Evolutionary conservation across 306 rosid species (phyloP).

Genomic region (Ceratonia siliqua): DNA sequence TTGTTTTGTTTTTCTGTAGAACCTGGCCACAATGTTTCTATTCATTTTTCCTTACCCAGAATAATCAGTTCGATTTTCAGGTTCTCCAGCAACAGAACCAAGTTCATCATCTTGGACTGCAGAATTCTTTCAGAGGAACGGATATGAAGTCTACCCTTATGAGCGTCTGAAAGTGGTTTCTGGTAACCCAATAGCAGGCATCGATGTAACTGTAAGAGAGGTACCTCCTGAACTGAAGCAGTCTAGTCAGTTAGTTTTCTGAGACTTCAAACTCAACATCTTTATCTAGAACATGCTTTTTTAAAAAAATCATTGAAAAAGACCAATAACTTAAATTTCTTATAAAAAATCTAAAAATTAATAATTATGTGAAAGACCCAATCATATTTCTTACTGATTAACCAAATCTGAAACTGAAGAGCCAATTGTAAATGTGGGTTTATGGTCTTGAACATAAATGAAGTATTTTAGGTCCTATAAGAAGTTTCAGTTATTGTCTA

Average conservation of each 20-base stretch:
- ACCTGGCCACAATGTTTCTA: neutral
- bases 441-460: neutral
- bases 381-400: neutral
- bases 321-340: conserved; percentile 8
- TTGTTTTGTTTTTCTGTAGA: neutral
- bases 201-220: conserved; percentile 83
- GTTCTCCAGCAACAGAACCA: conserved; percentile 44
- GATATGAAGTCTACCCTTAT: conserved; percentile 56
- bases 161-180: conserved; percentile 69
- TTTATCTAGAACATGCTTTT: conserved; percentile 10
- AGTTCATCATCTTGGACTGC: conserved; percentile 39
- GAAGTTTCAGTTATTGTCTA: neutral
- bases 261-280: neutral
- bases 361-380: neutral
- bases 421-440: neutral
- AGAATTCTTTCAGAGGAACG: conserved; percentile 39
- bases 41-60: conserved; percentile 20
- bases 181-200: conserved; percentile 60
- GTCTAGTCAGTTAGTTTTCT: conserved; percentile 5
- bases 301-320: conserved; percentile 14
- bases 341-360: neutral
- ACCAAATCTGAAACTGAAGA: neutral
- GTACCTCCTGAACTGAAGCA: conserved; percentile 45
- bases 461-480: neutral
- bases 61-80: conserved; percentile 37